Conservation (phyloP, 331 rosid species). For the Cucumis variabilis region DNA sequence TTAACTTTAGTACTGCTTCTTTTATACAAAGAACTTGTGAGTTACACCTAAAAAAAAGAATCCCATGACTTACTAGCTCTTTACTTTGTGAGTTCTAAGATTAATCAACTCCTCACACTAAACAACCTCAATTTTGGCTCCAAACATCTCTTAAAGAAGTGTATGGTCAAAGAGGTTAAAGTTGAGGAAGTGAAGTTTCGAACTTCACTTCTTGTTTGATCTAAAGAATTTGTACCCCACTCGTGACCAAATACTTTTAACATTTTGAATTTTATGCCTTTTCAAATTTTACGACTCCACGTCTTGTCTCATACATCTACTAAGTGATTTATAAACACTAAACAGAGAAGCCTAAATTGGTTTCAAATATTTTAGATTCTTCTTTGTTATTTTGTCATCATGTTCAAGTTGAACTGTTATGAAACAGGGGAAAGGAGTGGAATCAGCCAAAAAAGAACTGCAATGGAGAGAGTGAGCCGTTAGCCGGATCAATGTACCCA, state of each 20-base stretch:
- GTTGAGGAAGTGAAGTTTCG: too few relatives aligned
- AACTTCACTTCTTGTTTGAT: too few relatives aligned
- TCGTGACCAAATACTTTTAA: too few relatives aligned
- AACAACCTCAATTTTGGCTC: too few relatives aligned
- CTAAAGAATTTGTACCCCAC: too few relatives aligned
- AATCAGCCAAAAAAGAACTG: slow-evolving; percentile 77
- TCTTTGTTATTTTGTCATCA: not conserved
- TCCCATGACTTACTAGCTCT: not conserved
- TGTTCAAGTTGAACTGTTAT: not conserved
- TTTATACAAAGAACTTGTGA: not conserved
- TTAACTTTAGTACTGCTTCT: not conserved
- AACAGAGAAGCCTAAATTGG: not conserved
- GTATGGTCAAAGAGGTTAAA: too few relatives aligned
- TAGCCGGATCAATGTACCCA: slow-evolving; percentile 72
- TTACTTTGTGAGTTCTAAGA: too few relatives aligned
- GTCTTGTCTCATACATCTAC: too few relatives aligned
- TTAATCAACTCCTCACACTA: not conserved
- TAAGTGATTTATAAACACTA: not conserved
- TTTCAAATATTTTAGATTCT: not conserved
- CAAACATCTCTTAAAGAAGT: too few relatives aligned
- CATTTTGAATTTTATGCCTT: too few relatives aligned
- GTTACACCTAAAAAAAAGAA: too few relatives aligned
- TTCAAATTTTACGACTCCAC: too few relatives aligned
- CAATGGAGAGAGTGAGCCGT: slow-evolving; percentile 68
- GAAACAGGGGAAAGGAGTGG: slow-evolving; percentile 86